Conservation (phyloP, 495 filamentous ascomycete species). For the Usnea hakonensis region DNA sequence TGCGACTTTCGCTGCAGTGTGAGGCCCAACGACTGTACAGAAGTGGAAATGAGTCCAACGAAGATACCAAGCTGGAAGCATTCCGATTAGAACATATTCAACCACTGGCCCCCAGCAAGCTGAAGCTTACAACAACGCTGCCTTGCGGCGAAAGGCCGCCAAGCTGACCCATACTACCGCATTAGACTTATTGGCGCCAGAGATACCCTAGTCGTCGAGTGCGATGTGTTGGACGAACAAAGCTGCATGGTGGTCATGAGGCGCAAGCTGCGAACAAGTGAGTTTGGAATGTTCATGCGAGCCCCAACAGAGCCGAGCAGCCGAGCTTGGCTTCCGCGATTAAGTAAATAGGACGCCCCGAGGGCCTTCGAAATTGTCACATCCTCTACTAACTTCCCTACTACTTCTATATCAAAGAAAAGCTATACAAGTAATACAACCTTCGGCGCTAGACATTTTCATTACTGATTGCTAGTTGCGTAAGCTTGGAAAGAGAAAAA, state of each 20-base stretch:
- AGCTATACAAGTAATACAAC: not conserved
- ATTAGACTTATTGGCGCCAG: not conserved
- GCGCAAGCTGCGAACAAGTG: not conserved
- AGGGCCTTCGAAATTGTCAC: too few species aligned
- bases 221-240: not conserved
- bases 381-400: not conserved
- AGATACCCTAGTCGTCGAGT: not conserved
- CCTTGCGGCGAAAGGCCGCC: conserved; percentile 77
- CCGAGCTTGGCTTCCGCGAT: not conserved
- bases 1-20: conserved; percentile 99
- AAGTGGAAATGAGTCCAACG: conserved; percentile 86
- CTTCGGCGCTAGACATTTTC: not conserved
- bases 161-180: conserved; percentile 58
- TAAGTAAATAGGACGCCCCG: too few species aligned
- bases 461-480: not conserved
- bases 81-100: conserved; percentile 10
- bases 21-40: conserved; percentile 87
- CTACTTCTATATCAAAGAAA: too few species aligned
- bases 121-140: conserved; percentile 67
- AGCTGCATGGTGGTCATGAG: conserved; percentile 8
- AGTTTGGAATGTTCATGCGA: conserved; percentile 1
- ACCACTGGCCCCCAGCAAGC: not conserved
- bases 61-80: conserved; percentile 75
- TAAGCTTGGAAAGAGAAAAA: not conserved
- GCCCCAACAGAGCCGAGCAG: not conserved